These are phyloP conservation scores for Colletotrichum cereale DNA, from an alignment of 2,329 filamentous ascomycete genomes.

Conservation along the genomic window DNA sequence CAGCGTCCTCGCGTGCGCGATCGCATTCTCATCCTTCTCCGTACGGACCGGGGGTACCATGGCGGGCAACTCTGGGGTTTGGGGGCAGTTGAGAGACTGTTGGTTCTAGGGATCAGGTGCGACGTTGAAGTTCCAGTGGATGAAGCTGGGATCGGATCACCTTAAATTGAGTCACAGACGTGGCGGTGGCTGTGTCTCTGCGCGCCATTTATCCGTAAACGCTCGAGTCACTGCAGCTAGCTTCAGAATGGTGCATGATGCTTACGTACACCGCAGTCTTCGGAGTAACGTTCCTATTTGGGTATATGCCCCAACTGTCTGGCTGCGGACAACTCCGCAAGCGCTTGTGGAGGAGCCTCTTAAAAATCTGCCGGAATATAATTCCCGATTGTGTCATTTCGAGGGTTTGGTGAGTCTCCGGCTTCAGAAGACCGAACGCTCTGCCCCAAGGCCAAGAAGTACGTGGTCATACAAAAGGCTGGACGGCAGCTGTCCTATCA, in stretches of 20 bases:
- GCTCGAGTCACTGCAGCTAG: neutral
- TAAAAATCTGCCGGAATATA: neutral
- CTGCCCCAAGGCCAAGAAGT: neutral
- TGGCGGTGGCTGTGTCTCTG: neutral
- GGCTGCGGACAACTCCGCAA: conserved; percentile 1
- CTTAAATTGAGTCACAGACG: neutral
- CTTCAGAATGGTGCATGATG: neutral
- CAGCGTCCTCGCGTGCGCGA: conserved; percentile 61
- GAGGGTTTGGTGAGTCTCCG: neutral
- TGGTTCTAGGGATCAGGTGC: too few relatives aligned
- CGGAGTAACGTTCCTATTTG: neutral
- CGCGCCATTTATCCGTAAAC: neutral
- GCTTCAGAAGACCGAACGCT: neutral
- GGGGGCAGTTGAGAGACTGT: neutral
- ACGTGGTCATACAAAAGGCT: too few relatives aligned
- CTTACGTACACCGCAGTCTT: neutral
- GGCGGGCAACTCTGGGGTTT: neutral
- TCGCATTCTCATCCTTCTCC: conserved; percentile 54
- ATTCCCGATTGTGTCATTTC: neutral
- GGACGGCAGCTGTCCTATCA: neutral
- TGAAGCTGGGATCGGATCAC: neutral
- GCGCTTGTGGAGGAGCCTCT: neutral
- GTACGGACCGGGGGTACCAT: conserved; percentile 18
- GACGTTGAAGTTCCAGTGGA: neutral
- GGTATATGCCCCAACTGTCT: neutral